phyloP scores from a whole-genome alignment of 257 asterid genomes.

The Capsicum chinense region DNA sequence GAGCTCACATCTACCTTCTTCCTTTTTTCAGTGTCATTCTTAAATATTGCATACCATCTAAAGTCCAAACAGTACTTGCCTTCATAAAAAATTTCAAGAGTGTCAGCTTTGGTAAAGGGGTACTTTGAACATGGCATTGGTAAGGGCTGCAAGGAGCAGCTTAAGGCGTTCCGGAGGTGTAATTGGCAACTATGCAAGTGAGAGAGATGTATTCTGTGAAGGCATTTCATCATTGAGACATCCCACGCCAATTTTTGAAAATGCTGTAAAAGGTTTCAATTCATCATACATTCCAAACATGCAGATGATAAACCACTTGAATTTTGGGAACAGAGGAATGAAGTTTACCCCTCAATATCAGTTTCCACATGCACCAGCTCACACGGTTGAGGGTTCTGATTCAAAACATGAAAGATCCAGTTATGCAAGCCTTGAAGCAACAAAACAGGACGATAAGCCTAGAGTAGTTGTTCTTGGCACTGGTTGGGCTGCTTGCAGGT shows the following conservation, averaged over 20 bases:
- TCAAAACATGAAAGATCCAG: slow-evolving; percentile 54
- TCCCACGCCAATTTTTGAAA: slow-evolving; percentile 34
- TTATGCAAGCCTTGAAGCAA: slow-evolving; percentile 83
- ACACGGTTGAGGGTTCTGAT: slow-evolving; percentile 59
- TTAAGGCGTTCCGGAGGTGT: slow-evolving; percentile 54
- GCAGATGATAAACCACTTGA: slow-evolving; percentile 32
- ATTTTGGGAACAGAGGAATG: slow-evolving; percentile 60
- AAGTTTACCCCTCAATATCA: slow-evolving; percentile 56
- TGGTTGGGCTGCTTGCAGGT: slow-evolving; percentile 98
- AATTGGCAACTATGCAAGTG: slow-evolving; percentile 40
- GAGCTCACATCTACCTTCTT: not conserved
- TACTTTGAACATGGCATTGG: slow-evolving; percentile 60
- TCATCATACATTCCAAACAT: slow-evolving; percentile 42
- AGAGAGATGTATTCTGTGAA: slow-evolving; percentile 32
- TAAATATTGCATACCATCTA: slow-evolving; percentile 3
- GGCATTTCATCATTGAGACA: slow-evolving; percentile 36
- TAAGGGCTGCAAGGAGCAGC: slow-evolving; percentile 72
- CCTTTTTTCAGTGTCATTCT: slow-evolving; percentile 1
- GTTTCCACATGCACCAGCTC: slow-evolving; percentile 67
- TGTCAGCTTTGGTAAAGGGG: slow-evolving; percentile 23
- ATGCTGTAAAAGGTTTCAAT: slow-evolving; percentile 34
- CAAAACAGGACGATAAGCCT: slow-evolving; percentile 90
- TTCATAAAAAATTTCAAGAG: slow-evolving; percentile 16
- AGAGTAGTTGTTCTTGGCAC: slow-evolving; percentile 90
- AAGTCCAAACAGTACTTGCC: slow-evolving; percentile 27